Evolutionary conservation across 768 basidiomycete species (phyloP).

Genomic region (Rhodosporidiobolus sp.): DNA sequence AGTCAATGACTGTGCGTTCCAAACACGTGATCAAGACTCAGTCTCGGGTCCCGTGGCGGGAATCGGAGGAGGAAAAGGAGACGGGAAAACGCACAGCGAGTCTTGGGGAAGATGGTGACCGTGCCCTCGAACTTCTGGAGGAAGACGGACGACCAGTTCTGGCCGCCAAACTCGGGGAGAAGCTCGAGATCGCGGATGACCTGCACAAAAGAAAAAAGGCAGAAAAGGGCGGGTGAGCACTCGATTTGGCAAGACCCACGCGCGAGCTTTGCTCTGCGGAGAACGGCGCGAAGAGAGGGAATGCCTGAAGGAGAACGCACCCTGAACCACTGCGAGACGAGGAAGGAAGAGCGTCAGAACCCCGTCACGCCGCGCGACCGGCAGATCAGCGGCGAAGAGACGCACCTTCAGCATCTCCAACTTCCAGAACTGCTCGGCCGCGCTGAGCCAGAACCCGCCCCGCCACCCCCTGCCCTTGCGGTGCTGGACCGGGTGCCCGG

Average conservation of each 20-base stretch:
- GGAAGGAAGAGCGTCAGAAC: too few relatives aligned
- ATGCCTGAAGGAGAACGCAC: neutral
- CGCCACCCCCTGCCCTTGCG: constrained; percentile 95
- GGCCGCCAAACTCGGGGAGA: constrained; percentile 84
- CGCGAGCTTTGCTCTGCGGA: too few relatives aligned
- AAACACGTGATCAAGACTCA: too few relatives aligned
- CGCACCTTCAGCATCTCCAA: constrained; percentile 73
- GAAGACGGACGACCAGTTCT: constrained; percentile 96
- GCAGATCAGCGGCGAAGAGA: too few relatives aligned
- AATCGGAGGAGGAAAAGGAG: neutral
- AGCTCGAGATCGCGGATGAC: constrained; percentile 94
- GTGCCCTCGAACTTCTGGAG: constrained; percentile 71
- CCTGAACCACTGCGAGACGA: constrained; percentile 28
- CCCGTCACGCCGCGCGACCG: too few relatives aligned
- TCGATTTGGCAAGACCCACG: too few relatives aligned
- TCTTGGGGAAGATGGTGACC: constrained; percentile 48
- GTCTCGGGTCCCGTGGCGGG: too few relatives aligned
- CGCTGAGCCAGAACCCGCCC: constrained; percentile 50
- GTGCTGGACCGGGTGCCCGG: constrained; percentile 90
- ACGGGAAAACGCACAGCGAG: constrained; percentile 18
- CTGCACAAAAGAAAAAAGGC: constrained; percentile 45
- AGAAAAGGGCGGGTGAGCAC: too few relatives aligned
- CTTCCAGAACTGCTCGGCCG: constrained; percentile 54
- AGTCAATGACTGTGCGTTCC: constrained; percentile 66
- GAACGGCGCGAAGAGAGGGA: neutral